Evolutionary conservation across 257 asterid genomes (phyloP).

Genomic region (Avicennia marina): DNA sequence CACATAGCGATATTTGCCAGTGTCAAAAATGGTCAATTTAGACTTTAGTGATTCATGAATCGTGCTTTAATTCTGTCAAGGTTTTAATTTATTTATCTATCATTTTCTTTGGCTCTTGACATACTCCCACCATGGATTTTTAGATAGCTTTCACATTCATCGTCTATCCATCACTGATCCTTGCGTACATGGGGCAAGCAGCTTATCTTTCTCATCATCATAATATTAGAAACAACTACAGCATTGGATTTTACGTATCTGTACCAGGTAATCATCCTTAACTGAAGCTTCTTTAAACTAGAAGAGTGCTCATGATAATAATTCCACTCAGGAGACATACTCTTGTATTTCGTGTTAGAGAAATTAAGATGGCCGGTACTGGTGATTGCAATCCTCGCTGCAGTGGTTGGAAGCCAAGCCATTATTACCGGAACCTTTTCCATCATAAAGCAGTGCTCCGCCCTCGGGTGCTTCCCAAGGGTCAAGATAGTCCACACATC

Average conservation of each 20-base stretch:
- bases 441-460: conserved; percentile 81
- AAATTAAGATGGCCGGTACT: conserved; percentile 80
- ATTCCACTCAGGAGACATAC: background rate
- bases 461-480: conserved; percentile 81
- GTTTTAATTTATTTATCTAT: background rate
- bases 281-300: background rate
- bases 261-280: conserved; percentile 65
- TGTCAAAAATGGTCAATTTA: too few species aligned
- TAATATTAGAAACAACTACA: conserved; percentile 24
- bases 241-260: conserved; percentile 78
- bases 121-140: conserved; percentile 7
- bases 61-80: background rate
- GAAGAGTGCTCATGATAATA: background rate
- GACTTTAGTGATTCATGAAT: too few species aligned
- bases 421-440: conserved; percentile 88
- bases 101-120: background rate
- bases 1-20: too few species aligned
- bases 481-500: conserved; percentile 86
- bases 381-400: conserved; percentile 82
- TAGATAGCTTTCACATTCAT: conserved; percentile 75
- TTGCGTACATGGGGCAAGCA: conserved; percentile 96
- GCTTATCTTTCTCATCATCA: conserved; percentile 85
- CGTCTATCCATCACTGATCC: conserved; percentile 77
- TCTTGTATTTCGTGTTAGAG: conserved; percentile 22
- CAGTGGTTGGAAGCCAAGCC: conserved; percentile 95